These are phyloP conservation scores for Penstemon eatonii DNA, from an alignment of 257 asterid genomes.

Conservation along the genomic window DNA sequence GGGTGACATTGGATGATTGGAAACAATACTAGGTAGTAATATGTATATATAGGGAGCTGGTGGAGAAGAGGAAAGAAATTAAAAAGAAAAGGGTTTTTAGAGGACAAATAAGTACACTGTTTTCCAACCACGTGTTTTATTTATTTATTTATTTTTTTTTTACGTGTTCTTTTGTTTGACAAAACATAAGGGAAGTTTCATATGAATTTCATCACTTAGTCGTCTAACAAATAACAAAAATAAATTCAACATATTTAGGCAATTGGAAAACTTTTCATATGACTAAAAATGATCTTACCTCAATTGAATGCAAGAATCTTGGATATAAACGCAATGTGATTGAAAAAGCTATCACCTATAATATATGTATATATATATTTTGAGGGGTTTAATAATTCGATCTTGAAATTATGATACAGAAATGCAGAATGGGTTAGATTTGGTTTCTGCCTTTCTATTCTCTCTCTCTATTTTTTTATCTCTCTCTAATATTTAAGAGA, in stretches of 20 bases:
- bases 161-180: conserved; percentile 26
- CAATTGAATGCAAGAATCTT: conserved; percentile 22
- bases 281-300: conserved; percentile 21
- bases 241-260: too few species aligned
- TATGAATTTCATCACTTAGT: too few species aligned
- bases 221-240: too few species aligned
- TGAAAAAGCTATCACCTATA: conserved; percentile 15
- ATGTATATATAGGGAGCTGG: not conserved
- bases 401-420: conserved; percentile 33
- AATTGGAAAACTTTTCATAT: not conserved
- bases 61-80: not conserved
- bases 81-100: conserved; percentile 6
- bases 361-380: not conserved
- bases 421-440: conserved; percentile 26
- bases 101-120: conserved; percentile 4
- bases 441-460: not conserved
- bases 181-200: conserved; percentile 34
- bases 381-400: not conserved
- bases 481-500: not conserved
- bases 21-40: conserved; percentile 29
- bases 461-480: not conserved
- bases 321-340: conserved; percentile 23
- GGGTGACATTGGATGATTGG: not conserved
- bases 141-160: too few species aligned
- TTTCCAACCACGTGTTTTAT: conserved; percentile 34